Evolutionary conservation across 75 land plant species (phyloP), one percentile per base, ranked within the genome.

Genomic region (Pinus taeda): DNA sequence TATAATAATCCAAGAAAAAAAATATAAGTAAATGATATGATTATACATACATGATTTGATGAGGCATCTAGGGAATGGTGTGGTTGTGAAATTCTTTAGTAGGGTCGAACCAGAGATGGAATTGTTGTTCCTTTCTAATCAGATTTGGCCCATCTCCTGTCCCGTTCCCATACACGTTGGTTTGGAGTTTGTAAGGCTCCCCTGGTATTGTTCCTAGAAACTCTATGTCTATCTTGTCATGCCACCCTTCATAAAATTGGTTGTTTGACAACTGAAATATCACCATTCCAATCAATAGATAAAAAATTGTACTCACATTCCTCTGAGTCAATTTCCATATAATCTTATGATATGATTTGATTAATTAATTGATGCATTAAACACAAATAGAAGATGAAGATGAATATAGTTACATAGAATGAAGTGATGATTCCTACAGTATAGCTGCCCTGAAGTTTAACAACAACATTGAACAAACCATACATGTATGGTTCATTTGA

Each of bases 41-140:
- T n/a, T n/a, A n/a, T n/a, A n/a, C n/a, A n/a, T n/a, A n/a, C n/a
- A n/a, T n/a, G n/a, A n/a, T n/a, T n/a, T n/a, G n/a, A n/a, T n/a
- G n/a, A n/a, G n/a, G n/a, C n/a, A n/a, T n/a, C n/a, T n/a, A n/a
- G n/a, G n/a, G n/a, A n/a, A n/a, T n/a, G n/a, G n/a, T n/a, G n/a
- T n/a, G n/a, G n/a, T n/a, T n/a, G n/a, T 85, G 86, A 61, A 83
- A 85, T n/a, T 78, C 81, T n/a, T 56, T 62, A 18, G 86, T 83
- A 15, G 86, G 86, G 49, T 85, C 86, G 66, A 85, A 85, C 86
- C 86, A 85, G 36, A 81, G 81, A 58, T 73, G 80, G 24, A 78
- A 29, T 30, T 81, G 69, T 3, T 81, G 79, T 22, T 81, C 83
- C 37, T 80, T 36, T 4, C 83, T 80, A 14, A 60, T 71, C 1